These are phyloP conservation scores for Mikania micrantha DNA, from an alignment of 129 eudicot genomes.

Conservation along the genomic window DNA sequence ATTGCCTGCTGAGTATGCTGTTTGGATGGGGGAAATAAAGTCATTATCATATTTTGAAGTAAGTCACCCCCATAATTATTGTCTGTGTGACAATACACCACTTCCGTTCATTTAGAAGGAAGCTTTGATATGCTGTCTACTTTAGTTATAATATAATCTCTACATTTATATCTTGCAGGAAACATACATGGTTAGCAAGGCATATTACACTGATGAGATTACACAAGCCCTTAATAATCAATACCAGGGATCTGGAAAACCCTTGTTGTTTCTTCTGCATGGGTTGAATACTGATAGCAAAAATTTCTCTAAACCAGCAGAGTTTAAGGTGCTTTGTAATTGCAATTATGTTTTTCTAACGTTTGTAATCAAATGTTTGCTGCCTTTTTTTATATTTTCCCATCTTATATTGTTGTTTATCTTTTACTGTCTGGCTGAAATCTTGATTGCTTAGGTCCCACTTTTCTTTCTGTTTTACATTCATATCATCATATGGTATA, in stretches of 20 bases:
- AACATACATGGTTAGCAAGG: slow-evolving; percentile 58
- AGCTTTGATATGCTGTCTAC: not conserved
- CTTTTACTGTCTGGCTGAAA: slow-evolving; percentile 2
- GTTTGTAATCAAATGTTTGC: slow-evolving; percentile 3
- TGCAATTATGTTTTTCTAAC: not conserved
- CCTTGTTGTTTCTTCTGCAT: slow-evolving; percentile 79
- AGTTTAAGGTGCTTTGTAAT: slow-evolving; percentile 54
- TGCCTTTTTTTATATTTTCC: not conserved
- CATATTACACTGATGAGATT: slow-evolving; percentile 65
- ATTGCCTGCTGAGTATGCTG: slow-evolving; percentile 87
- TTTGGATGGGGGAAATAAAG: slow-evolving; percentile 96
- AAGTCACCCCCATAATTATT: slow-evolving; percentile 14
- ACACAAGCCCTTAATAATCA: slow-evolving; percentile 44
- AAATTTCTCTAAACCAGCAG: slow-evolving; percentile 84
- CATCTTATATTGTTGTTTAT: not conserved
- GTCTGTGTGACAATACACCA: not conserved
- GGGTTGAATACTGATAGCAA: slow-evolving; percentile 94
- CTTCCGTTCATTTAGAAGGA: not conserved
- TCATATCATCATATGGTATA: not conserved
- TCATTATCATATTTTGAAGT: slow-evolving; percentile 65
- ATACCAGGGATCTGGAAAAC: slow-evolving; percentile 48
- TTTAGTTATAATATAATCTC: too few relatives aligned
- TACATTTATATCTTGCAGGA: slow-evolving; percentile 46
- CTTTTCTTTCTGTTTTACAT: not conserved
- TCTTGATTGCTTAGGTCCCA: not conserved